Conservation (phyloP, 371 early-diverging fungal genomes). For the Mortierella sp. region DNA sequence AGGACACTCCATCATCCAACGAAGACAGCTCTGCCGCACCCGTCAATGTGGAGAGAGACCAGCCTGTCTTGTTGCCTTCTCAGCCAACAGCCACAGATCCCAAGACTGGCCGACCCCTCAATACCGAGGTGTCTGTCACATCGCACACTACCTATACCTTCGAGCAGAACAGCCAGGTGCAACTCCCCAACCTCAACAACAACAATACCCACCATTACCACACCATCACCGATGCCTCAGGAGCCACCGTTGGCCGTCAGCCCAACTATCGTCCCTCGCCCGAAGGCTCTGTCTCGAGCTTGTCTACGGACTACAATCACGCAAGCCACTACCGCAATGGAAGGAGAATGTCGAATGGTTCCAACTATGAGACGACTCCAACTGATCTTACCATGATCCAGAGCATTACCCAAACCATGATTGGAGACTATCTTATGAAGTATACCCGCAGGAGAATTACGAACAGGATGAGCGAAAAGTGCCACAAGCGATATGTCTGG, state of each 20-base stretch:
- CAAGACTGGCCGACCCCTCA: conserved; percentile 9
- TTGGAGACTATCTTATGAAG: conserved; percentile 81
- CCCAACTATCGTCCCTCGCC: conserved; percentile 33
- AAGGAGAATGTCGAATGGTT: conserved; percentile 29
- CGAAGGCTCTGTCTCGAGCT: conserved; percentile 47
- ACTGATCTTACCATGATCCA: conserved; percentile 75
- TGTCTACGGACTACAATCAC: conserved; percentile 43
- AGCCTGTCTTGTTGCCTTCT: conserved; percentile 14
- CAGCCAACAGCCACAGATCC: conserved; percentile 30
- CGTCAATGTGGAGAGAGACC: conserved; percentile 16
- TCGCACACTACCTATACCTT: conserved; percentile 36
- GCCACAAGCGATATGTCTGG: conserved; percentile 82
- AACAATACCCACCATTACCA: conserved; percentile 32
- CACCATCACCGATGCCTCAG: conserved; percentile 36
- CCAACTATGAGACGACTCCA: conserved; percentile 32
- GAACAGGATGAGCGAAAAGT: conserved; percentile 64
- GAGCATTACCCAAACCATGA: conserved; percentile 81
- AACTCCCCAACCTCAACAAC: conserved; percentile 32
- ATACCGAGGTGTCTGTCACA: conserved; percentile 31
- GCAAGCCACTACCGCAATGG: conserved; percentile 12
- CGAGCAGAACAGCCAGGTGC: conserved; percentile 42
- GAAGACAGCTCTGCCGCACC: neutral
- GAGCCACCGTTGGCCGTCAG: conserved; percentile 36
- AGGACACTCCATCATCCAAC: neutral
- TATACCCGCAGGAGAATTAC: conserved; percentile 67